Evolutionary conservation across 768 basidiomycete species (phyloP).

Genomic region (Clitopilus passeckerianus): DNA sequence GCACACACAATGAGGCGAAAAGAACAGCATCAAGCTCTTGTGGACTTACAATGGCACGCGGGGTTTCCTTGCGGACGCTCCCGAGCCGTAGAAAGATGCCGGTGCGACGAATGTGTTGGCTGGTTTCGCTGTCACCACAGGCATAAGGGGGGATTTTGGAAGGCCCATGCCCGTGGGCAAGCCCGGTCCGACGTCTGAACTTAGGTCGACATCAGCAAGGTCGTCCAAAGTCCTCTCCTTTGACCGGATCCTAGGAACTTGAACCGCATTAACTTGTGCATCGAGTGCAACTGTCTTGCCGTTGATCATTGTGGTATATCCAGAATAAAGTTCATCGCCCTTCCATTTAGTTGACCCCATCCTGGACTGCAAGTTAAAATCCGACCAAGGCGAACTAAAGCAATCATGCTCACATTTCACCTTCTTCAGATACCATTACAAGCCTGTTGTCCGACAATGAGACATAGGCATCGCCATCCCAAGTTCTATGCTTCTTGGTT

Average conservation of each 20-base stretch:
- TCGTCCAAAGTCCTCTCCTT: not conserved
- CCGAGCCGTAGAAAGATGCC: slow-evolving; percentile 53
- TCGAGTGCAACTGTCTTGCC: slow-evolving; percentile 64
- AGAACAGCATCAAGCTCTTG: not conserved
- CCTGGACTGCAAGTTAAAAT: slow-evolving; percentile 24
- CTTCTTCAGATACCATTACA: slow-evolving; percentile 63
- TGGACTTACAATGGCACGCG: slow-evolving; percentile 45
- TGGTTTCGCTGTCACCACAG: not conserved
- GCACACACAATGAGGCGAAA: not conserved
- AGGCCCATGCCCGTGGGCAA: not conserved
- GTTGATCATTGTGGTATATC: slow-evolving; percentile 40
- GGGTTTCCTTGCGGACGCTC: slow-evolving; percentile 28
- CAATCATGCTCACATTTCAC: slow-evolving; percentile 50
- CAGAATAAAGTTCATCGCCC: slow-evolving; percentile 44
- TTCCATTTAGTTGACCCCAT: slow-evolving; percentile 63
- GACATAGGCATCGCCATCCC: slow-evolving; percentile 78
- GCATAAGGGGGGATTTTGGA: not conserved
- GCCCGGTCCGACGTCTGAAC: slow-evolving; percentile 6
- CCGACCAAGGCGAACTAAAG: not conserved
- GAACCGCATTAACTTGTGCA: slow-evolving; percentile 38
- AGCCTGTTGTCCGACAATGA: slow-evolving; percentile 45
- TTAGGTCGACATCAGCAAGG: not conserved
- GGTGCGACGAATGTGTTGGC: slow-evolving; percentile 40
- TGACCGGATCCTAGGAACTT: slow-evolving; percentile 38
- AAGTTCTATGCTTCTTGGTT: slow-evolving; percentile 75